phyloP scores from a whole-genome alignment of 176 grass and related monocot genomes.

The Carex kokanica region DNA sequence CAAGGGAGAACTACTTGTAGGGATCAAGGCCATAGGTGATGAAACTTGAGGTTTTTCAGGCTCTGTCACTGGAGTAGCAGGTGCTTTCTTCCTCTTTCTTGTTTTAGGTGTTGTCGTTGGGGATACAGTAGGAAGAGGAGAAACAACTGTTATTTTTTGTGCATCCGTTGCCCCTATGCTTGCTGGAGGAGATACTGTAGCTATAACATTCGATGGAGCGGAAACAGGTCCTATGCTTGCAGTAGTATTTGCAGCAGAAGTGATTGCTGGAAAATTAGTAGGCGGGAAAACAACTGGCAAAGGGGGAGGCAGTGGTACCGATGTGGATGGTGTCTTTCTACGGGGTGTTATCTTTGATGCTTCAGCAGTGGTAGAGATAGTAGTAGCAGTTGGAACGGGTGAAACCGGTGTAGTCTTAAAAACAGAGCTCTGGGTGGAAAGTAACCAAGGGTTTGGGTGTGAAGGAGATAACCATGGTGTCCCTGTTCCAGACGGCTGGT shows the following conservation, averaged over 20 bases:
- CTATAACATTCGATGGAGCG: slow-evolving; percentile 32
- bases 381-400: slow-evolving; percentile 32
- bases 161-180: slow-evolving; percentile 28
- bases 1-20: slow-evolving; percentile 40
- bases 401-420: slow-evolving; percentile 47
- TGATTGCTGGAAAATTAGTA: slow-evolving; percentile 26
- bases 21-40: slow-evolving; percentile 38
- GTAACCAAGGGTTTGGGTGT: slow-evolving; percentile 50
- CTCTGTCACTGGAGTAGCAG: slow-evolving; percentile 45
- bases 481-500: slow-evolving; percentile 39
- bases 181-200: neutral
- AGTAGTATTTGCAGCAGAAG: slow-evolving; percentile 6
- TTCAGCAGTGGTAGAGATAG: slow-evolving; percentile 46
- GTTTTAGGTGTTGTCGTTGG: slow-evolving; percentile 45
- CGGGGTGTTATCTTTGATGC: slow-evolving; percentile 48
- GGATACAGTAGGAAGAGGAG: slow-evolving; percentile 47
- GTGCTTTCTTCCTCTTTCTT: slow-evolving; percentile 94
- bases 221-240: slow-evolving; percentile 37
- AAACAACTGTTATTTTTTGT: slow-evolving; percentile 49
- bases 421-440: slow-evolving; percentile 63
- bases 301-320: slow-evolving; percentile 27
- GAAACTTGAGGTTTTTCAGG: slow-evolving; percentile 33
- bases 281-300: slow-evolving; percentile 40
- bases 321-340: slow-evolving; percentile 29
- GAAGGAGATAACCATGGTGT: slow-evolving; percentile 60